Evolutionary conservation across 768 basidiomycete species (phyloP).

Genomic region (Butyriboletus loyo): DNA sequence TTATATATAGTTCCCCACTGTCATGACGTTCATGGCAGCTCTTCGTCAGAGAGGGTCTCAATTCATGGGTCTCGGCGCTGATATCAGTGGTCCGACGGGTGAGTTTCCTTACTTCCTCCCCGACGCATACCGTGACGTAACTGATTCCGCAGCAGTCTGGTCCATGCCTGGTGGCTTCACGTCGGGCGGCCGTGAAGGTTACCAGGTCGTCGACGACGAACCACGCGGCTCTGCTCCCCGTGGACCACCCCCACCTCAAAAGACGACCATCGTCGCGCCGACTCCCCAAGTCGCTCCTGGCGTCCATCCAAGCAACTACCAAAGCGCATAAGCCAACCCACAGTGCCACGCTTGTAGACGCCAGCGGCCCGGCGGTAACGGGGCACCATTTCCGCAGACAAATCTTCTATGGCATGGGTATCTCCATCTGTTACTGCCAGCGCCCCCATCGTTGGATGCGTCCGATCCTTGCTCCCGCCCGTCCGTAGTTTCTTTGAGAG

Average conservation of each 20-base stretch:
- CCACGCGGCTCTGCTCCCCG: conserved; percentile 18
- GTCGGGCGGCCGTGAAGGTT: conserved; percentile 49
- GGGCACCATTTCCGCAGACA: background rate
- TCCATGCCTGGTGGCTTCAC: conserved; percentile 76
- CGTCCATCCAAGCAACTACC: conserved; percentile 25
- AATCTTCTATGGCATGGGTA: no score
- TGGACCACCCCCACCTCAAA: conserved; percentile 16
- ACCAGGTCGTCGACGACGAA: conserved; percentile 58
- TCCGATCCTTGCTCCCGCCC: no score
- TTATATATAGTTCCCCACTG: conserved; percentile 57
- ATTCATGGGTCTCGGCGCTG: conserved; percentile 50
- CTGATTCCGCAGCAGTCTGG: conserved; percentile 49
- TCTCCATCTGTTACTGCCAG: no score
- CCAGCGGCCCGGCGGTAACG: no score
- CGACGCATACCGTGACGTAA: background rate
- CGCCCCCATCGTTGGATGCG: no score
- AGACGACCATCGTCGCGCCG: conserved; percentile 7
- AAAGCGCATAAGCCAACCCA: conserved; percentile 12
- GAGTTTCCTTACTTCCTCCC: background rate
- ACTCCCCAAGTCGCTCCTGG: conserved; percentile 13
- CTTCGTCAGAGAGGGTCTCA: conserved; percentile 59
- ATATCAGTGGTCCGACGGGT: conserved; percentile 58
- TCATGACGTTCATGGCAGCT: conserved; percentile 46
- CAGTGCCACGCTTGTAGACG: background rate
- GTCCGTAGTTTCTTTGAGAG: no score